Base-by-base conservation (phyloP, 23 red algal genomes). In the Gracilariopsis chorda region DNA sequence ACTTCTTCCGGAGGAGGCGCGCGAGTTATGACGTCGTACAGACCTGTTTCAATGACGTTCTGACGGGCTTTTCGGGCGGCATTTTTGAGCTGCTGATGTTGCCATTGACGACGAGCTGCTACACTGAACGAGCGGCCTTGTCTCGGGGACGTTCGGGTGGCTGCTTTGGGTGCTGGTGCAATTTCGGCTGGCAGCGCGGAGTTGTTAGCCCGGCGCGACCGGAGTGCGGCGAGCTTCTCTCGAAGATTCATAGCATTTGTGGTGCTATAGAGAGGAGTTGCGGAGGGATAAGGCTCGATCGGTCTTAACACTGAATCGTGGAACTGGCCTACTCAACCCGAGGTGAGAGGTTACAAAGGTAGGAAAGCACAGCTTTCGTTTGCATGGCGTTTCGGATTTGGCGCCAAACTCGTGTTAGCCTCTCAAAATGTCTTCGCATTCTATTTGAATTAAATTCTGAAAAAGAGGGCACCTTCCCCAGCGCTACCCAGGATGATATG, bases 401-500 rank as follows among this genome's bases (percentile, higher is more conserved):
- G 67, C 67, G 67, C 67, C 67, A 73, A 46, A 73, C 13, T 20
- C 19, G 37, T 35, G 23, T 68, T 12, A 17, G n/a, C n/a, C n/a
- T n/a, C n/a, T n/a, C n/a, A n/a, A n/a, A n/a, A n/a, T n/a, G n/a
- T n/a, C n/a, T n/a, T n/a, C n/a, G n/a, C n/a, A n/a, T n/a, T n/a
- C n/a, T n/a, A n/a, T n/a, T n/a, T n/a, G n/a, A n/a, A n/a, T n/a
- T n/a, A n/a, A n/a, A n/a, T n/a, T n/a, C n/a, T n/a, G n/a, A n/a
- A n/a, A n/a, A n/a, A n/a, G n/a, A n/a, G n/a, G n/a, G n/a, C n/a
- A n/a, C n/a, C 21, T 41, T 41, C 2, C 3, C 0, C 33, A 40
- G 1, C 1, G 2, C 62, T 2, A 37, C 12, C 28, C 39, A 73
- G 67, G 85, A 89, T 89, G 85, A 89, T 89, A 89, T 89, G 85